Evolutionary conservation across 345 rosid genomes (phyloP).

Genomic region (Gynandropsis gynandra): DNA sequence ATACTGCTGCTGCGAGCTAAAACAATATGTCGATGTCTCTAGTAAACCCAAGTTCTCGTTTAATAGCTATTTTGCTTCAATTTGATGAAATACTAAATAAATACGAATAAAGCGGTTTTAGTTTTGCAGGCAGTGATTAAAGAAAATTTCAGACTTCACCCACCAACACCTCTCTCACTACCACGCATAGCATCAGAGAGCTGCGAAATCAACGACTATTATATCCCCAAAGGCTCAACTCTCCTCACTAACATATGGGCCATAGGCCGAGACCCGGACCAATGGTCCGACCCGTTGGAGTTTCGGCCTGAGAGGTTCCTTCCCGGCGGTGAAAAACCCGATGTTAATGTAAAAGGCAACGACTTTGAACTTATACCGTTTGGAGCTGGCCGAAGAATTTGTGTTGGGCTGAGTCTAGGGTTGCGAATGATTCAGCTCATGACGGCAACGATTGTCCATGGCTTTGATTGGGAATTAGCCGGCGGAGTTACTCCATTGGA

Average conservation of each 20-base stretch:
- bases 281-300: slow-evolving; percentile 52
- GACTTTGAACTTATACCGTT: slow-evolving; percentile 77
- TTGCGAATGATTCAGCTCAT: slow-evolving; percentile 57
- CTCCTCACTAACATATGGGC: slow-evolving; percentile 75
- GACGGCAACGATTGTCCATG: slow-evolving; percentile 57
- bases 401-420: slow-evolving; percentile 76
- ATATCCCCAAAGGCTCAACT: slow-evolving; percentile 61
- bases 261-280: slow-evolving; percentile 69
- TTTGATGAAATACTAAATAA: too few species aligned
- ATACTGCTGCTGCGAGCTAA: too few species aligned
- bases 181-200: slow-evolving; percentile 59
- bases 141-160: slow-evolving; percentile 83
- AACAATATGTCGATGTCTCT: too few species aligned
- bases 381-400: slow-evolving; percentile 81
- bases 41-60: too few species aligned
- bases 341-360: slow-evolving; percentile 56
- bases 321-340: slow-evolving; percentile 61
- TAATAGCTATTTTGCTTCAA: too few species aligned
- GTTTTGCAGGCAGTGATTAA: slow-evolving; percentile 46
- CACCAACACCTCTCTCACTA: slow-evolving; percentile 73
- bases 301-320: slow-evolving; percentile 69
- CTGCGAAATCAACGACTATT: slow-evolving; percentile 69
- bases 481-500: slow-evolving; percentile 40
- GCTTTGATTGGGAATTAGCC: slow-evolving; percentile 68
- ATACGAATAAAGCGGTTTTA: not conserved